Percentiles rank a stretch among this genome's conserved stretches.
phyloP scores from a whole-genome alignment of 805 yeast species.

The Barnettozyma vustinii region DNA sequence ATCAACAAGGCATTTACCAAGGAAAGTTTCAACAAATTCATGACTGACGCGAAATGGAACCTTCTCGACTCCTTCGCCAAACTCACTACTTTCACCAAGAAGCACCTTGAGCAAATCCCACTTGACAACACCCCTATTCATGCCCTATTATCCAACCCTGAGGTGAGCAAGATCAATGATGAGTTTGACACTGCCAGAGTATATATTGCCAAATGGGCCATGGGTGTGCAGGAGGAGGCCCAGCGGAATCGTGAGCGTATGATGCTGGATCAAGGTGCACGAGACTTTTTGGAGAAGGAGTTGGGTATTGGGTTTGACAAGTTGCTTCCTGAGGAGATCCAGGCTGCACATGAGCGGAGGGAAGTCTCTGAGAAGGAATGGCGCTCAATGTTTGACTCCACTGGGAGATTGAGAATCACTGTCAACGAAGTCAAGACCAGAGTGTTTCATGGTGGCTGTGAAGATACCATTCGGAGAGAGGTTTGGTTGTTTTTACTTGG shows the following conservation, averaged over 20 bases:
- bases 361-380: conserved; percentile 72
- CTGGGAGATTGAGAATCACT: conserved; percentile 70
- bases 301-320: conserved; percentile 51
- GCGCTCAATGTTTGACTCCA: conserved; percentile 74
- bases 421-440: conserved; percentile 72
- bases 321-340: conserved; percentile 54
- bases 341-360: conserved; percentile 54
- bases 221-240: conserved; percentile 88
- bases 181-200: conserved; percentile 92
- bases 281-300: conserved; percentile 50
- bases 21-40: conserved; percentile 37
- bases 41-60: conserved; percentile 79
- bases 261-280: conserved; percentile 55
- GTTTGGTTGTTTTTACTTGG: conserved; percentile 86
- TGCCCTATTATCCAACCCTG: conserved; percentile 62
- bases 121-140: conserved; percentile 53
- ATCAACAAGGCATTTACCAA: neutral
- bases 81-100: conserved; percentile 50
- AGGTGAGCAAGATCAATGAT: conserved; percentile 72
- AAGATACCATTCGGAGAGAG: conserved; percentile 49
- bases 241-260: conserved; percentile 47
- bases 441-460: conserved; percentile 87
- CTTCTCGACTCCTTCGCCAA: conserved; percentile 80
- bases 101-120: conserved; percentile 51
- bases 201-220: conserved; percentile 94